Percentiles rank a stretch among this genome's conserved stretches.
These are phyloP conservation scores for Terana coerulea DNA, from an alignment of 768 basidiomycete genomes.

Conservation along the genomic window DNA sequence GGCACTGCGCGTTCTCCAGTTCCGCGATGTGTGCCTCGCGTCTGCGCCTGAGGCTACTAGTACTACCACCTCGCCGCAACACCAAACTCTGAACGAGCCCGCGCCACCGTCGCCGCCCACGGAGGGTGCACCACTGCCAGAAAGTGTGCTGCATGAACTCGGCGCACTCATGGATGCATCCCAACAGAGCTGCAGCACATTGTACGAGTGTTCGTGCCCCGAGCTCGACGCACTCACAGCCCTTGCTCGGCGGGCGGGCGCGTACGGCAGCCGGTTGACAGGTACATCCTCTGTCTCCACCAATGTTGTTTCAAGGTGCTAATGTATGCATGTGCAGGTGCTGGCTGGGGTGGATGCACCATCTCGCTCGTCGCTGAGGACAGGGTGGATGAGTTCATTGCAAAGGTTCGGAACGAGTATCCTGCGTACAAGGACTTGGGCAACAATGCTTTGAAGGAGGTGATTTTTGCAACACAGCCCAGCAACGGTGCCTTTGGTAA, in stretches of 20 bases:
- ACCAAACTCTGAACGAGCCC: not conserved
- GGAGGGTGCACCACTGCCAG: constrained; percentile 18
- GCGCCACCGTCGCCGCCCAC: not conserved
- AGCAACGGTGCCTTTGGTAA: constrained; percentile 79
- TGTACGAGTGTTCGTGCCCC: constrained; percentile 78
- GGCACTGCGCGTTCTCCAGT: constrained; percentile 75
- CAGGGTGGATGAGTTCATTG: constrained; percentile 60
- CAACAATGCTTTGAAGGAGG: constrained; percentile 56
- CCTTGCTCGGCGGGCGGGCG: constrained; percentile 67
- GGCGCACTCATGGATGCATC: constrained; percentile 79
- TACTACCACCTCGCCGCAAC: constrained; percentile 13
- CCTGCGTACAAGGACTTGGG: constrained; percentile 58
- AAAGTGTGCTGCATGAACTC: constrained; percentile 41
- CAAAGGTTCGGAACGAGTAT: constrained; percentile 56
- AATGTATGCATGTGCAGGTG: constrained; percentile 42
- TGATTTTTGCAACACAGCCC: constrained; percentile 80
- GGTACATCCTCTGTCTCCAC: constrained; percentile 37
- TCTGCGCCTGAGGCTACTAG: constrained; percentile 19
- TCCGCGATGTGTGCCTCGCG: constrained; percentile 63
- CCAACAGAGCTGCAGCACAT: constrained; percentile 61
- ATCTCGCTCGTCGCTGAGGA: constrained; percentile 74
- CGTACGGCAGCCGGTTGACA: constrained; percentile 80
- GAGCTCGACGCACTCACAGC: constrained; percentile 69
- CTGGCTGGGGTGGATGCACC: constrained; percentile 91
- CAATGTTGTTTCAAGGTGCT: not conserved